Percentiles rank a stretch among this genome's conserved stretches.
These are phyloP conservation scores for Neurospora sublineolata DNA, from an alignment of 495 filamentous ascomycete species.

Conservation along the genomic window DNA sequence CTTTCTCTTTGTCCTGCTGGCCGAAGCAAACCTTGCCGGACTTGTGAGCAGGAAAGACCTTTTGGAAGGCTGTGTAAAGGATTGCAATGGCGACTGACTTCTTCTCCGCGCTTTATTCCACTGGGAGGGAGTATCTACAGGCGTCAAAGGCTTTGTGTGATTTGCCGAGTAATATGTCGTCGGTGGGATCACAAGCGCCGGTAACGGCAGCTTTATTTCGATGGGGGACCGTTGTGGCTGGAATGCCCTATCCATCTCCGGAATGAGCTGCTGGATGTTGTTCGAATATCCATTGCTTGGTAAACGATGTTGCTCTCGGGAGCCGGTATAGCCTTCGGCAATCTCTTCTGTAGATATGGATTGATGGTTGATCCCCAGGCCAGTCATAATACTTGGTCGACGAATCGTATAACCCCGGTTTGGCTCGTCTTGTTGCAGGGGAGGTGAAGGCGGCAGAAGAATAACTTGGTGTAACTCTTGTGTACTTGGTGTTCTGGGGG, in stretches of 20 bases:
- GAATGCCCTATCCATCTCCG: conserved; percentile 35
- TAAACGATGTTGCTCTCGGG: background rate
- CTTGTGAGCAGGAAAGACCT: conserved; percentile 11
- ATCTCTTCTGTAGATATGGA: background rate
- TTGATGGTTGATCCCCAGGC: background rate
- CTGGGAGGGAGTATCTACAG: background rate
- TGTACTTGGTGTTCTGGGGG: background rate
- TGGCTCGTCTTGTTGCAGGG: conserved; percentile 6
- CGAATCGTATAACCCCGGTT: background rate
- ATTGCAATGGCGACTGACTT: conserved; percentile 10
- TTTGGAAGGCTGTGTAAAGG: conserved; percentile 12
- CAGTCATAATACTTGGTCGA: background rate
- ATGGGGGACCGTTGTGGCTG: conserved; percentile 22
- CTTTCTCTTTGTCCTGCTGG: conserved; percentile 26
- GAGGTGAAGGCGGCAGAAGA: conserved; percentile 9
- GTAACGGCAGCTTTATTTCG: conserved; percentile 18
- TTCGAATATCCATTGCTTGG: conserved; percentile 9
- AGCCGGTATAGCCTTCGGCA: background rate
- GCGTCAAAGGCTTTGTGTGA: background rate
- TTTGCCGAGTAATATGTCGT: background rate
- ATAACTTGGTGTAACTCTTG: background rate
- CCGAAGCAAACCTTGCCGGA: conserved; percentile 13
- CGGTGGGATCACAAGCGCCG: conserved; percentile 2
- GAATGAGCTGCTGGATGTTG: conserved; percentile 32
- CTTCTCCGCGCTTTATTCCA: background rate